A percentile compares a stretch with the other conserved stretches of the same genome.
Evolutionary conservation across 202 grass and related monocot species (phyloP).

Genomic region (Tripidium arundinaceum): DNA sequence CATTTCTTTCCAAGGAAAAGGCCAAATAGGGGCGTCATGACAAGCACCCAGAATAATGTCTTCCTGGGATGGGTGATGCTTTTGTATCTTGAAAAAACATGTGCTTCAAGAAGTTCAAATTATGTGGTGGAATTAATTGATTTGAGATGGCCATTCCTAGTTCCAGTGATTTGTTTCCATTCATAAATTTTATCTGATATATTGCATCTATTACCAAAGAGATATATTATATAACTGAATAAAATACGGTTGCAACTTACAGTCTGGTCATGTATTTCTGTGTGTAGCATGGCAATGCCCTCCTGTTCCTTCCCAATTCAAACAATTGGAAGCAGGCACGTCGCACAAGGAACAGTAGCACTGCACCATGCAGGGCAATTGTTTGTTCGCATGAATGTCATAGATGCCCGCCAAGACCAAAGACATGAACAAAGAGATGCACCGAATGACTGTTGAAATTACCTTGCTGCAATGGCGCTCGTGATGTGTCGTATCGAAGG

Average conservation of each 20-base stretch:
- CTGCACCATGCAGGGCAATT: constrained; percentile 29
- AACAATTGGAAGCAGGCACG: constrained; percentile 42
- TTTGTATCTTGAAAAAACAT: constrained; percentile 27
- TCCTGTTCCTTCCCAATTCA: constrained; percentile 40
- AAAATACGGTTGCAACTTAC: constrained; percentile 5
- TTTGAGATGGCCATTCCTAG: background rate
- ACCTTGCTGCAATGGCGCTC: constrained; percentile 47
- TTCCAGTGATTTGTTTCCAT: background rate
- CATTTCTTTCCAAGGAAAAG: constrained; percentile 21
- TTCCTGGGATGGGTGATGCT: constrained; percentile 11
- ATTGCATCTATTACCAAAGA: background rate
- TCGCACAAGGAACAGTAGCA: constrained; percentile 60
- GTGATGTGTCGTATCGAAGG: constrained; percentile 40
- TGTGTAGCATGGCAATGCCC: constrained; percentile 45
- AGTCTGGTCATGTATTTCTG: background rate
- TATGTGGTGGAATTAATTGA: constrained; percentile 14
- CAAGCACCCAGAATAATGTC: background rate
- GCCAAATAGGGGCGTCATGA: background rate
- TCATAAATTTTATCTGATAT: background rate
- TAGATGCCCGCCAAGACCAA: background rate
- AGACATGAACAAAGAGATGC: background rate
- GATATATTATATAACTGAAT: background rate
- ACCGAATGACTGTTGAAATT: background rate
- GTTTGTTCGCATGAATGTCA: background rate
- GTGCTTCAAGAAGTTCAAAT: constrained; percentile 19